Evolutionary conservation across 2,329 filamentous ascomycete species (phyloP).

Genomic region (Falciphora oryzae): DNA sequence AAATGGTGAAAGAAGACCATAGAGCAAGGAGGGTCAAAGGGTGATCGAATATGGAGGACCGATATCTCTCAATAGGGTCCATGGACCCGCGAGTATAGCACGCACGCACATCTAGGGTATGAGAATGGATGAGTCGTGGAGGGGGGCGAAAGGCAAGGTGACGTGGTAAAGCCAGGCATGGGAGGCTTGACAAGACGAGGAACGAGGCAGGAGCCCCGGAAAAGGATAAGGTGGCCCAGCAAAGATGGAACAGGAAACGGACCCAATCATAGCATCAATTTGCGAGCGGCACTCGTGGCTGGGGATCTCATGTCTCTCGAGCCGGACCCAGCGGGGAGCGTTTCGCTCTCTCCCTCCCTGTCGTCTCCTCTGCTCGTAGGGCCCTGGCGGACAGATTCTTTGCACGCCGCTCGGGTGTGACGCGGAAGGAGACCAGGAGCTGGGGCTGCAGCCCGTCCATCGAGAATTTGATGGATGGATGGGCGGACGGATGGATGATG

Average conservation of each 20-base stretch:
- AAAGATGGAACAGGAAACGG: background rate
- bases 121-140: background rate
- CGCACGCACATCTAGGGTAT: background rate
- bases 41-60: background rate
- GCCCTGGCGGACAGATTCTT: background rate
- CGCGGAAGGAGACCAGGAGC: background rate
- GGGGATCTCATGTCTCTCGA: background rate
- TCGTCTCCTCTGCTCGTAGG: background rate
- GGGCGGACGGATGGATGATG: background rate
- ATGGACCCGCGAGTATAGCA: background rate
- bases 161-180: slow-evolving; percentile 3
- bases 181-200: background rate
- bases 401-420: background rate
- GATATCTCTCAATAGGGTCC: background rate
- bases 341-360: background rate
- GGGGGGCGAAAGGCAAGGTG: slow-evolving; percentile 3
- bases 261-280: background rate
- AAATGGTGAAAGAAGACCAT: background rate
- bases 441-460: background rate
- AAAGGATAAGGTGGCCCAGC: background rate
- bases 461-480: background rate
- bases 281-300: background rate
- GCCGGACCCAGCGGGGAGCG: background rate
- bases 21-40: background rate
- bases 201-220: background rate